phyloP scores from a whole-genome alignment of 2,329 filamentous ascomycete species.

The Pestalotiopsis sp. region DNA sequence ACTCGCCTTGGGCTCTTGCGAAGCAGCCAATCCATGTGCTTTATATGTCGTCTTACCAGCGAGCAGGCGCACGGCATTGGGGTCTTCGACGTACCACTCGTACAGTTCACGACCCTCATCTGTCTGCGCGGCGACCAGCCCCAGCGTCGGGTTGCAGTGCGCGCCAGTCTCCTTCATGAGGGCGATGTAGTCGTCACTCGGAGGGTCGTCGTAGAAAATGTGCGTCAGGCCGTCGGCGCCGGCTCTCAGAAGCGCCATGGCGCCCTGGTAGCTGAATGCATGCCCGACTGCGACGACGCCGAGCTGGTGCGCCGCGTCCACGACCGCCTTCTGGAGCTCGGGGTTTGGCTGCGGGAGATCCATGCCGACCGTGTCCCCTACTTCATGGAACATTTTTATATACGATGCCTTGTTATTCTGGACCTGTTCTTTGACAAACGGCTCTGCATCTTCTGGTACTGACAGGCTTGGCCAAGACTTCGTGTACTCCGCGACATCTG shows the following conservation, averaged over 20 bases:
- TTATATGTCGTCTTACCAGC: background rate
- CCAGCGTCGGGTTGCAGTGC: slow-evolving; percentile 7
- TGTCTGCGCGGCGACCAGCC: slow-evolving; percentile 8
- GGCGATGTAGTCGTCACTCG: slow-evolving; percentile 23
- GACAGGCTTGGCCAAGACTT: background rate
- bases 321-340: slow-evolving; percentile 46
- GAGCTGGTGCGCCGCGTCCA: slow-evolving; percentile 35
- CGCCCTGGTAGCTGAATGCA: slow-evolving; percentile 25
- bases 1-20: background rate
- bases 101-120: background rate
- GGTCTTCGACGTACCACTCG: background rate
- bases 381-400: slow-evolving; percentile 55
- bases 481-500: background rate
- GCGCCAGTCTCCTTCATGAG: background rate
- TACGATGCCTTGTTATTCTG: slow-evolving; percentile 43
- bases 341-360: slow-evolving; percentile 40
- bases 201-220: slow-evolving; percentile 31
- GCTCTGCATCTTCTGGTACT: background rate
- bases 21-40: background rate
- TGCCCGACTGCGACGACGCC: slow-evolving; percentile 30
- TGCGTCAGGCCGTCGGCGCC: slow-evolving; percentile 34
- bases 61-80: background rate
- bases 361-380: slow-evolving; percentile 40
- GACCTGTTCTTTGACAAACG: background rate
- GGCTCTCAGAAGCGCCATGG: slow-evolving; percentile 27